Base-by-base conservation (phyloP, 768 basidiomycete genomes). In the Agrocybe praecox region DNA sequence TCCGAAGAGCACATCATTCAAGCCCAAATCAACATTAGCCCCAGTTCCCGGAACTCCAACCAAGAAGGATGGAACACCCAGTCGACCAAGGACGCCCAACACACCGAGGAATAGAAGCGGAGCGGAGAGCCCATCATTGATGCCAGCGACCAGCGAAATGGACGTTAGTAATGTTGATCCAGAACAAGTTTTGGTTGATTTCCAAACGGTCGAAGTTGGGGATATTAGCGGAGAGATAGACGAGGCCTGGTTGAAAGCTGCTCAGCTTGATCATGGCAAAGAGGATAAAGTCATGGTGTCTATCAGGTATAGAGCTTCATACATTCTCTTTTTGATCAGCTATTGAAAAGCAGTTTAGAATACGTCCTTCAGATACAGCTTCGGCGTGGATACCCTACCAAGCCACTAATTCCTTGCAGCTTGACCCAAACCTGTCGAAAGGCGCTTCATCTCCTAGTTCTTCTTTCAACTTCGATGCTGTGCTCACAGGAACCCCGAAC, bases 261-360 rank as follows among this genome's bases (percentile, higher is more conserved):
- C 69, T 1, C 69, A 72, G 1, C 68, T 69, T 14, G 79, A 86
- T 49, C 82, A 86, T 57, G 86, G 88, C n/a, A 84, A 82, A 50
- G 84, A 90, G 52, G 91, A 93, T 69, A 93, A 94, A 68, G 92
- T 93, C 45, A 85, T 94, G 69, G 92, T 94, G 19, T 92, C 92
- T 22, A 80, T 94, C 62, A 80, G 90, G 90, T 90, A 59, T 49
- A 40, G 36, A n/a, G n/a, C n/a, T 14, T 68, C 56, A n/a, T 42
- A 48, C 29, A 56, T 4, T 61, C 45, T 42, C 19, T 57, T 49
- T 26, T 22, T 6, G 14, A 36, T 23, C 17, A 19, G 7, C 18
- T 42, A 19, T 24, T 23, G 32, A 36, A n/a, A 14, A 1, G 17
- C 33, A 32, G 10, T 44, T 15, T 55, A 92, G 90, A 63, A 76